phyloP scores from a whole-genome alignment of 805 yeast species.

The Schwanniomyces occidentalis region DNA sequence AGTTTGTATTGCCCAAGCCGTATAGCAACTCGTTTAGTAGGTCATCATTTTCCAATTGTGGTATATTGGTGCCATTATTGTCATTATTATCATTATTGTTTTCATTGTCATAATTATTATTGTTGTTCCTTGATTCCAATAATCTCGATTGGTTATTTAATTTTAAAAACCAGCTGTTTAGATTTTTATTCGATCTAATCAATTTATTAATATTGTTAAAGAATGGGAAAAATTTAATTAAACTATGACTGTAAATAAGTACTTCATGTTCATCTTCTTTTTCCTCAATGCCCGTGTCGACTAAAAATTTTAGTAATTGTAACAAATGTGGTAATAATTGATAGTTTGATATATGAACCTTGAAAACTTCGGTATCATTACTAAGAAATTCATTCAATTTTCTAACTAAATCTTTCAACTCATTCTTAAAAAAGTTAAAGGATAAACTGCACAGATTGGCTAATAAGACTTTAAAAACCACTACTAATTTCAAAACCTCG shows the following conservation, averaged over 20 bases:
- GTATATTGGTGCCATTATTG: no score
- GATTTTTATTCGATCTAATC: constrained; percentile 20
- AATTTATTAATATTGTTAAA: constrained; percentile 28
- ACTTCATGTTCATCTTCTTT: constrained; percentile 13
- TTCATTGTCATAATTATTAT: no score
- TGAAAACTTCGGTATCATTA: constrained; percentile 10
- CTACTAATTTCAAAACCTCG: constrained; percentile 9
- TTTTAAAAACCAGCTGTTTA: constrained; percentile 26
- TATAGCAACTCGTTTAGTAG: constrained; percentile 10
- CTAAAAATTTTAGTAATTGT: constrained; percentile 28
- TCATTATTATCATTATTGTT: no score
- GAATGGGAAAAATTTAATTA: constrained; percentile 25
- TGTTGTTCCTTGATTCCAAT: no score
- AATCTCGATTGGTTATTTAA: no score
- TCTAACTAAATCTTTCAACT: constrained; percentile 17
- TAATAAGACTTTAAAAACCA: constrained; percentile 23
- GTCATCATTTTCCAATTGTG: constrained; percentile 11
- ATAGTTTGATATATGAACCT: constrained; percentile 29
- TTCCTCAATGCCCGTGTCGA: constrained; percentile 19
- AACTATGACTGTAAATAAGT: constrained; percentile 19
- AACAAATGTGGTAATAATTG: constrained; percentile 33
- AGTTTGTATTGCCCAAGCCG: constrained; percentile 15
- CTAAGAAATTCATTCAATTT: constrained; percentile 13
- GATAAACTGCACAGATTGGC: constrained; percentile 19
- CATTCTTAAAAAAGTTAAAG: constrained; percentile 14